Evolutionary conservation across 2,329 filamentous ascomycete species (phyloP).

Genomic region (Hymenotorrendiella dingleyae): DNA sequence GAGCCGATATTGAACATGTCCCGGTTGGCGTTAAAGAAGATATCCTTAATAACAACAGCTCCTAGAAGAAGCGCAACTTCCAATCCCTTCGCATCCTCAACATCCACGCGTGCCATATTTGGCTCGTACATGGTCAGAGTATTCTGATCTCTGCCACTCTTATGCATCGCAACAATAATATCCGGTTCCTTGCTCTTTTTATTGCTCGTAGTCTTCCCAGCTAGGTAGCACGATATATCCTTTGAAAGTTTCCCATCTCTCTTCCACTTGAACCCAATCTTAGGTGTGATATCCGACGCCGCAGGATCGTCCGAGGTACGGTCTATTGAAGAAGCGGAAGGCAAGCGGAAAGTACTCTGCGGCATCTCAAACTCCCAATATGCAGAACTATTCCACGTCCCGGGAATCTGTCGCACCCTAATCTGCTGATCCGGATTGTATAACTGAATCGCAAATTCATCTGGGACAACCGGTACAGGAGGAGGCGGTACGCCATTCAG

Average conservation of each 20-base stretch:
- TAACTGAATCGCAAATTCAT: slow-evolving; percentile 75
- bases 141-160: slow-evolving; percentile 53
- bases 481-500: slow-evolving; percentile 58
- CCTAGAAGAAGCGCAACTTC: slow-evolving; percentile 71
- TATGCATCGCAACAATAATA: slow-evolving; percentile 88
- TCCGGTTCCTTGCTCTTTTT: slow-evolving; percentile 88
- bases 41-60: slow-evolving; percentile 58
- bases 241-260: slow-evolving; percentile 79
- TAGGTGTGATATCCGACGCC: slow-evolving; percentile 55
- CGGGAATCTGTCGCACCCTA: slow-evolving; percentile 61
- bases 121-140: slow-evolving; percentile 84
- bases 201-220: slow-evolving; percentile 62
- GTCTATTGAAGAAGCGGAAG: slow-evolving; percentile 74
- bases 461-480: slow-evolving; percentile 68
- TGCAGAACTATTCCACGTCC: slow-evolving; percentile 73
- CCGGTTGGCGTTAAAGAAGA: slow-evolving; percentile 57
- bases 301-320: slow-evolving; percentile 58
- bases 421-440: slow-evolving; percentile 92
- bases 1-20: slow-evolving; percentile 72
- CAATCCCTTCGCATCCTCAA: slow-evolving; percentile 89
- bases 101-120: slow-evolving; percentile 81
- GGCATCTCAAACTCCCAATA: slow-evolving; percentile 93
- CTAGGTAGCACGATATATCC: slow-evolving; percentile 84
- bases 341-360: slow-evolving; percentile 73
- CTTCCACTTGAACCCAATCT: slow-evolving; percentile 82